These are phyloP conservation scores for Annulohypoxylon maeteangense DNA, from an alignment of 495 filamentous ascomycete species.

Conservation along the genomic window DNA sequence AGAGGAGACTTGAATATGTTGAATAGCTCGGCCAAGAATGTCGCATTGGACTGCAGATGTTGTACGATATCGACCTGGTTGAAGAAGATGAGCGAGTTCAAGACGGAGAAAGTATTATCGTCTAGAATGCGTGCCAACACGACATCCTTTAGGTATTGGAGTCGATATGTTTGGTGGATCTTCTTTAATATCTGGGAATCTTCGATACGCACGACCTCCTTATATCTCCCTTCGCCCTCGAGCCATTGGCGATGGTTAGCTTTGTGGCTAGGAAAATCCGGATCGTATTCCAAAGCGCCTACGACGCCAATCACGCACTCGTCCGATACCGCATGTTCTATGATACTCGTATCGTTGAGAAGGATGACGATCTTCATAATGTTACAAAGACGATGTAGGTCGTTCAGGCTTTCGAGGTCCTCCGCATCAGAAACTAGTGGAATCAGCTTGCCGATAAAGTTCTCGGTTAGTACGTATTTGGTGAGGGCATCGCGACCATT, in stretches of 20 bases:
- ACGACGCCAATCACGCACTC: slow-evolving; percentile 91
- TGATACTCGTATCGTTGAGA: slow-evolving; percentile 92
- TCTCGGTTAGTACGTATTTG: slow-evolving; percentile 83
- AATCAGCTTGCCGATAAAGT: slow-evolving; percentile 89
- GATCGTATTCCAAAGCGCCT: slow-evolving; percentile 96
- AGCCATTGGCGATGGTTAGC: slow-evolving; percentile 97
- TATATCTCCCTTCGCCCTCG: slow-evolving; percentile 86
- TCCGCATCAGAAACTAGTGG: slow-evolving; percentile 87
- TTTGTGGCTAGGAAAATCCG: slow-evolving; percentile 98
- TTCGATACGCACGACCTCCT: slow-evolving; percentile 94
- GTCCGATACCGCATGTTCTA: slow-evolving; percentile 92
- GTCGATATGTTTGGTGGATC: slow-evolving; percentile 93
- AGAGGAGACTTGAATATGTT: slow-evolving; percentile 78
- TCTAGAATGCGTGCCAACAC: slow-evolving; percentile 95
- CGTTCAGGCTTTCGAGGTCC: slow-evolving; percentile 84
- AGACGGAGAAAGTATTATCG: slow-evolving; percentile 95
- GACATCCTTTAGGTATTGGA: slow-evolving; percentile 98
- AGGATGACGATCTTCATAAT: slow-evolving; percentile 97
- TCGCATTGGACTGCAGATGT: slow-evolving; percentile 81
- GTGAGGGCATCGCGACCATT: slow-evolving; percentile 86
- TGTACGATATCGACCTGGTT: slow-evolving; percentile 98
- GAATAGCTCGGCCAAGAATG: slow-evolving; percentile 90
- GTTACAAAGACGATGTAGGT: slow-evolving; percentile 92
- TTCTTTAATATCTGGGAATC: slow-evolving; percentile 83
- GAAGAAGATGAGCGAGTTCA: slow-evolving; percentile 98